Evolutionary conservation across 192 early-diverging fungal genomes (phyloP).

Genomic region (Coemansia sp.): DNA sequence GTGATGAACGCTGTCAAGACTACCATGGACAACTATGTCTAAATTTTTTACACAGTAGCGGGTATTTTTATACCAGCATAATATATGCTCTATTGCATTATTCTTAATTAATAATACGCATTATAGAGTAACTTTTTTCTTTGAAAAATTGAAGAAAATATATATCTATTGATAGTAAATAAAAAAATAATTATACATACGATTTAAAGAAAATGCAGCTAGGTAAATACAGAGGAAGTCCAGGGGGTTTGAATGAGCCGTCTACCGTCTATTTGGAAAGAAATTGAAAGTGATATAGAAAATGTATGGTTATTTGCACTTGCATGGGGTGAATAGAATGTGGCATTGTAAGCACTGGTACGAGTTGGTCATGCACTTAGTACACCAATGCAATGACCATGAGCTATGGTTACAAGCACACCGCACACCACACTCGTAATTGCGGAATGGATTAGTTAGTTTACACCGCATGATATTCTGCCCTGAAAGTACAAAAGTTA

Average conservation of each 20-base stretch:
- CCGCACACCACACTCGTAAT: slow-evolving; percentile 44
- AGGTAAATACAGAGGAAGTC: slow-evolving; percentile 1
- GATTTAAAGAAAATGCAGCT: neutral
- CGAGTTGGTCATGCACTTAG: slow-evolving; percentile 33
- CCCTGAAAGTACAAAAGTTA: neutral
- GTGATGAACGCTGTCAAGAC: slow-evolving; percentile 56
- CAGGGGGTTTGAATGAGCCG: too few species aligned
- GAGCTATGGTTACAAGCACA: slow-evolving; percentile 43
- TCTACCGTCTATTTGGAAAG: too few species aligned
- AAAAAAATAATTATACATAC: slow-evolving; percentile 4
- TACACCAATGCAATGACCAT: slow-evolving; percentile 52
- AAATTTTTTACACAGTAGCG: slow-evolving; percentile 6
- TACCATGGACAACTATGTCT: slow-evolving; percentile 53
- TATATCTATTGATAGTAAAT: neutral
- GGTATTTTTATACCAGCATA: too few species aligned
- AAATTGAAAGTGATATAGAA: neutral
- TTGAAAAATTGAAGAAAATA: neutral
- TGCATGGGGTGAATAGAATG: slow-evolving; percentile 26
- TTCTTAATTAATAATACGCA: neutral
- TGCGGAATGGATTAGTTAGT: slow-evolving; percentile 18
- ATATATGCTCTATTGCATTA: neutral
- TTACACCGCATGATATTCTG: slow-evolving; percentile 14
- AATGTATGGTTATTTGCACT: slow-evolving; percentile 3
- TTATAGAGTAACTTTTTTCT: neutral
- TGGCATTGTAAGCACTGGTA: slow-evolving; percentile 50